phyloP scores from a whole-genome alignment of 1,284 basidiomycete genomes.

The Coniophora puteana region DNA sequence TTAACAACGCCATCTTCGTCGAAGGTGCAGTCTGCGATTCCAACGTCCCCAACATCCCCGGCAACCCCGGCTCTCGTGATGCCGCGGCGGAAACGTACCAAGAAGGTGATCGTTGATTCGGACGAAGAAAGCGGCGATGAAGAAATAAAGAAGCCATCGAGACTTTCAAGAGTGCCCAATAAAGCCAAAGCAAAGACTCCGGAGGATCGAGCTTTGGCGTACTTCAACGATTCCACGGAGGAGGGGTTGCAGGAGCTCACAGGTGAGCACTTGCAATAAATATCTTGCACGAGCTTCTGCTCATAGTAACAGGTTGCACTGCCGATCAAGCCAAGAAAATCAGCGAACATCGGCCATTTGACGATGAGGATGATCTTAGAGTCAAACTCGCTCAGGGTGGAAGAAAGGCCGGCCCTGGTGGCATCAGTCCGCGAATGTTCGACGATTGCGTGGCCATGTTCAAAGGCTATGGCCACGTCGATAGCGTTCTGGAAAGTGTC shows the following conservation, averaged over 20 bases:
- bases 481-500: slow-evolving; percentile 85
- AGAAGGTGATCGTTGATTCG: slow-evolving; percentile 50
- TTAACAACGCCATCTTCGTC: too few species aligned
- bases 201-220: slow-evolving; percentile 63
- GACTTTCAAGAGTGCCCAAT: slow-evolving; percentile 3
- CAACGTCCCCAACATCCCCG: slow-evolving; percentile 38
- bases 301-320: slow-evolving; percentile 64
- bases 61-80: slow-evolving; percentile 37
- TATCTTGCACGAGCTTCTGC: slow-evolving; percentile 7
- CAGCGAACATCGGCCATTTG: slow-evolving; percentile 80
- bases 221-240: slow-evolving; percentile 77
- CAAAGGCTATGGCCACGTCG: slow-evolving; percentile 88
- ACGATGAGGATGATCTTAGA: slow-evolving; percentile 74
- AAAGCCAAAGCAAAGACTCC: slow-evolving; percentile 16
- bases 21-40: slow-evolving; percentile 15
- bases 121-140: slow-evolving; percentile 26
- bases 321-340: slow-evolving; percentile 81
- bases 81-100: slow-evolving; percentile 46
- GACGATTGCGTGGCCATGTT: slow-evolving; percentile 89
- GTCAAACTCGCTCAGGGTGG: slow-evolving; percentile 76
- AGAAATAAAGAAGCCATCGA: slow-evolving; percentile 13
- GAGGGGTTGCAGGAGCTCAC: slow-evolving; percentile 87
- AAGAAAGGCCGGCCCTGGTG: slow-evolving; percentile 77
- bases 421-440: slow-evolving; percentile 88
- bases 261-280: slow-evolving; percentile 46